phyloP scores from a whole-genome alignment of 176 grass and related monocot species.

The Hordeum vulgare region DNA sequence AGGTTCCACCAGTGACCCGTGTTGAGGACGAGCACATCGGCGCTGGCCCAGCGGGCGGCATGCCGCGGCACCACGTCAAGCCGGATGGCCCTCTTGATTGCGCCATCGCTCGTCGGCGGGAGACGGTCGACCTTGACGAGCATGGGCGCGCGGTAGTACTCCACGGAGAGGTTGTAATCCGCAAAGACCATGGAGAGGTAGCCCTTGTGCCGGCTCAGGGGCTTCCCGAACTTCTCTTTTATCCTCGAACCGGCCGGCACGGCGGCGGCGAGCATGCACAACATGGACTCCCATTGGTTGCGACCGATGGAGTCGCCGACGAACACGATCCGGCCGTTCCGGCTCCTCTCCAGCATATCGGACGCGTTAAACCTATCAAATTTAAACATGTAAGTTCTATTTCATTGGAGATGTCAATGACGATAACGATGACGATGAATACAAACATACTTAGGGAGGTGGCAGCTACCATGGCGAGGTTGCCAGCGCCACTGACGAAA shows the following conservation, averaged over 20 bases:
- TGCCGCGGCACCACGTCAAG: conserved; percentile 15
- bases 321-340: conserved; percentile 30
- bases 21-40: conserved; percentile 27
- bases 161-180: conserved; percentile 3
- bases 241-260: not conserved
- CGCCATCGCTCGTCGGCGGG: not conserved
- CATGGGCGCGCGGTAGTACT: conserved; percentile 30
- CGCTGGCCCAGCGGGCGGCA: not conserved
- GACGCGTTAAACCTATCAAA: conserved; percentile 18
- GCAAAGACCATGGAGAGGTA: conserved; percentile 33
- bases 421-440: not conserved
- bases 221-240: conserved; percentile 25
- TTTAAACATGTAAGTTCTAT: not conserved
- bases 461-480: conserved; percentile 21
- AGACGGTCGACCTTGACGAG: conserved; percentile 26
- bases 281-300: conserved; percentile 44
- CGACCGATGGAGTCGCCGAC: conserved; percentile 31
- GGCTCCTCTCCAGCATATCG: conserved; percentile 34
- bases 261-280: conserved; percentile 30
- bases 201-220: conserved; percentile 29
- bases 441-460: conserved; percentile 38
- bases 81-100: not conserved
- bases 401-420: not conserved
- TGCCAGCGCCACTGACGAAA: conserved; percentile 49
- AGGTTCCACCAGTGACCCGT: conserved; percentile 45